Evolutionary conservation across 371 early-diverging fungal species (phyloP).

Genomic region (Batkoa obscura): DNA sequence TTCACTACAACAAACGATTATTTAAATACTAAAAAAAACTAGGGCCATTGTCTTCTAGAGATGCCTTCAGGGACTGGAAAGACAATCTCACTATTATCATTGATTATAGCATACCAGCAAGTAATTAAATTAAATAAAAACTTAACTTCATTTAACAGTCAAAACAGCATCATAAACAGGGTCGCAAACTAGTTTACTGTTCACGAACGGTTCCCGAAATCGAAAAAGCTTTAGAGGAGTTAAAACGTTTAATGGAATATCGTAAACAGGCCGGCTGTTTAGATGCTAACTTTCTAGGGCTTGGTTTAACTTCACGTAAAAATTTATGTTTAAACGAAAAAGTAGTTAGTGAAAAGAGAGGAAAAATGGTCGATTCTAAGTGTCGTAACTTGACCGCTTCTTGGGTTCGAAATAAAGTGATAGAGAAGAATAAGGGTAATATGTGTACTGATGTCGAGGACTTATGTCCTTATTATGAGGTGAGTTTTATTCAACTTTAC

Average conservation of each 20-base stretch:
- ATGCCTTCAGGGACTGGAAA: conserved; percentile 99
- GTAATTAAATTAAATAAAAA: conserved; percentile 13
- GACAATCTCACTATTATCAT: conserved; percentile 89
- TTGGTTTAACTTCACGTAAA: conserved; percentile 89
- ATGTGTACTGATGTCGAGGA: conserved; percentile 21
- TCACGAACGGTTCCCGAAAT: conserved; percentile 98
- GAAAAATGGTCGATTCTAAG: conserved; percentile 71
- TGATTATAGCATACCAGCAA: conserved; percentile 94
- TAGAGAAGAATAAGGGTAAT: background rate
- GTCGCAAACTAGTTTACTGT: conserved; percentile 95
- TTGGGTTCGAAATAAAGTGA: conserved; percentile 56
- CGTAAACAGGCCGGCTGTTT: conserved; percentile 33
- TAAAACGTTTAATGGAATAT: conserved; percentile 82
- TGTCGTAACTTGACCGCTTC: conserved; percentile 86
- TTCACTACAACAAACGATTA: background rate
- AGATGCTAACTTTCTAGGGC: conserved; percentile 71
- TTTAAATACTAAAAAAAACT: background rate
- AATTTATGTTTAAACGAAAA: conserved; percentile 91
- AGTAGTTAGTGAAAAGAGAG: conserved; percentile 65
- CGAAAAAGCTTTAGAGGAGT: conserved; percentile 95
- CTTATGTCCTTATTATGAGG: conserved; percentile 71
- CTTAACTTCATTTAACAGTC: conserved; percentile 8
- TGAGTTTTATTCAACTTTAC: no score
- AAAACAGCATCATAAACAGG: conserved; percentile 55
- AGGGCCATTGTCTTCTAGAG: conserved; percentile 94